phyloP scores from a whole-genome alignment of 1,284 basidiomycete species.

The Leccinum brunneo-olivaceum region DNA sequence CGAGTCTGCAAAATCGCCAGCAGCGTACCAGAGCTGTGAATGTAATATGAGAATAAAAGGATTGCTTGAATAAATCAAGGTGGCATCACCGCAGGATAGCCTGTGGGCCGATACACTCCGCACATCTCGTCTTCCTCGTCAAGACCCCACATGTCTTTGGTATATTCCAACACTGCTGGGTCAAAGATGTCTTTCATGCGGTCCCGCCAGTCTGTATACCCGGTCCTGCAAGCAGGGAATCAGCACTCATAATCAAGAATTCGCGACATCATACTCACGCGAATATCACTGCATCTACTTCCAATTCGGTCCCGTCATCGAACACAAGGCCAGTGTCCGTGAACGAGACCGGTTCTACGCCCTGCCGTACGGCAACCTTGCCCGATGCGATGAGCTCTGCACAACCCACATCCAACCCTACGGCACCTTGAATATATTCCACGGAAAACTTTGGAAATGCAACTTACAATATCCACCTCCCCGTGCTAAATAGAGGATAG shows the following conservation, averaged over 20 bases:
- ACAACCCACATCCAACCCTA: conserved; percentile 10
- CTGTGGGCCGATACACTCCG: conserved; percentile 7
- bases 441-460: not conserved
- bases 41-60: not conserved
- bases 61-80: too few species aligned
- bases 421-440: not conserved
- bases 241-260: not conserved
- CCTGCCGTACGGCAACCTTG: conserved; percentile 2
- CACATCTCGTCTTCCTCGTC: conserved; percentile 9
- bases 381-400: conserved; percentile 8
- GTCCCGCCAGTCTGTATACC: conserved; percentile 9
- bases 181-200: conserved; percentile 7
- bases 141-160: conserved; percentile 10
- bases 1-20: conserved; percentile 7
- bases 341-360: conserved; percentile 6
- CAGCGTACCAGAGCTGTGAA: conserved; percentile 6
- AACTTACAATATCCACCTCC: conserved; percentile 8
- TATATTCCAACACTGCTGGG: conserved; percentile 1
- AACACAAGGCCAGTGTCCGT: conserved; percentile 4
- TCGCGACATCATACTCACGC: not conserved
- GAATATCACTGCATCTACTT: conserved; percentile 8
- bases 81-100: conserved; percentile 5
- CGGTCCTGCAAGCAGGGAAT: conserved; percentile 1
- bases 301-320: conserved; percentile 3
- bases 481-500: conserved; percentile 6